A percentile compares a stretch with the other conserved stretches of the same genome.
Conservation (phyloP, 2,329 filamentous ascomycete genomes). For the Acrodontium crateriforme region DNA sequence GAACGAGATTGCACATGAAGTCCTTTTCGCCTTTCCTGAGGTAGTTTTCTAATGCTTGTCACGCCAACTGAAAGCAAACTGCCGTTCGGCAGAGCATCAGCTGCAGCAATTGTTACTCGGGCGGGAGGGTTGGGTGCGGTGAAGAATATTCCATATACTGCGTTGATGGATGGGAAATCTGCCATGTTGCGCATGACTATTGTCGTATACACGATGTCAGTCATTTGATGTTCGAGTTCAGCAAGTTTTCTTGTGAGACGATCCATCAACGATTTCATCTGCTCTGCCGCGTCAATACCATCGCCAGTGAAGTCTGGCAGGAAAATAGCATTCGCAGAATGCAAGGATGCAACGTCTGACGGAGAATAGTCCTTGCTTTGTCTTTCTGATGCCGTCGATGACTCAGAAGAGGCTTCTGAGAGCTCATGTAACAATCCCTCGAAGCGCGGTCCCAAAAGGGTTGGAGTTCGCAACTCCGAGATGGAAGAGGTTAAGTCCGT, state of each 20-base stretch:
- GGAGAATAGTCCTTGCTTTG: no score
- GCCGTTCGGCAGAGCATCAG: constrained; percentile 46
- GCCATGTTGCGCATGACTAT: constrained; percentile 67
- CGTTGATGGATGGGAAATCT: constrained; percentile 64
- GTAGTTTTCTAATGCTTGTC: constrained; percentile 23
- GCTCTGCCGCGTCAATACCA: constrained; percentile 26
- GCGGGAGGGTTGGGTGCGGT: constrained; percentile 67
- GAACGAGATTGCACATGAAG: constrained; percentile 87
- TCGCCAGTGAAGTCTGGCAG: constrained; percentile 20
- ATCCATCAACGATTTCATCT: constrained; percentile 28
- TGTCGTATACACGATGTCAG: constrained; percentile 31
- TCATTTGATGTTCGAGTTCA: constrained; percentile 14
- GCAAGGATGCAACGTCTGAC: background rate
- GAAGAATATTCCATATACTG: constrained; percentile 63
- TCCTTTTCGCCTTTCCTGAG: constrained; percentile 26
- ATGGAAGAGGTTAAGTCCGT: background rate
- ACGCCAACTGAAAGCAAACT: constrained; percentile 48
- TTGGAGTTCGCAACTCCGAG: constrained; percentile 41
- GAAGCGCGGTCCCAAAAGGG: constrained; percentile 53
- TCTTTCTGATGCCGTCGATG: no score
- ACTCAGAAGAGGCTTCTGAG: background rate
- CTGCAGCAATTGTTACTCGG: constrained; percentile 69
- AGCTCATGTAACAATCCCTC: constrained; percentile 21
- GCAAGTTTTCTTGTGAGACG: constrained; percentile 18
- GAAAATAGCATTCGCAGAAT: constrained; percentile 7